phyloP scores from a whole-genome alignment of 2,329 filamentous ascomycete species.

The Aureobasidium mangrovei region DNA sequence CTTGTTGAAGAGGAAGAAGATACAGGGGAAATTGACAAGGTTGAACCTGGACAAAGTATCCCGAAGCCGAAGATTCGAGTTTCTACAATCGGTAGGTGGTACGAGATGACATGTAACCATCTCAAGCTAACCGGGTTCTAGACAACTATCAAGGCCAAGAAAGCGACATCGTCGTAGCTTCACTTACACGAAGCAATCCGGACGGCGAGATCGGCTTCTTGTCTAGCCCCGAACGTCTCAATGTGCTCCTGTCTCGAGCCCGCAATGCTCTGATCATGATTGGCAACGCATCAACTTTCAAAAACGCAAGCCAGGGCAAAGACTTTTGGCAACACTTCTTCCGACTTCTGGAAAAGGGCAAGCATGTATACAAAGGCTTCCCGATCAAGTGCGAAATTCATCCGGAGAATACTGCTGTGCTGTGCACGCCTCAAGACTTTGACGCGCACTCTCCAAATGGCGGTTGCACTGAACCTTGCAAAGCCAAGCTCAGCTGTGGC shows the following conservation, averaged over 20 bases:
- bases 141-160: conserved; percentile 71
- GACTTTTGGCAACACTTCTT: conserved; percentile 19
- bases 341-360: conserved; percentile 13
- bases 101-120: too few species aligned
- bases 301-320: conserved; percentile 16
- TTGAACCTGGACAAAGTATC: not conserved
- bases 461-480: conserved; percentile 55
- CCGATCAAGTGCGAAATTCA: conserved; percentile 54
- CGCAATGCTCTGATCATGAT: conserved; percentile 64
- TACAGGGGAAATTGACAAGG: not conserved
- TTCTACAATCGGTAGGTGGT: conserved; percentile 1
- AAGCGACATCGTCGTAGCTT: conserved; percentile 60
- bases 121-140: not conserved
- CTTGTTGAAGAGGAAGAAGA: conserved; percentile 16
- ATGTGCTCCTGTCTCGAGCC: conserved; percentile 59
- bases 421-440: conserved; percentile 50
- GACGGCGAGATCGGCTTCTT: conserved; percentile 55
- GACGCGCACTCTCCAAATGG: conserved; percentile 57
- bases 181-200: conserved; percentile 60
- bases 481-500: conserved; percentile 45
- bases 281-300: conserved; percentile 44
- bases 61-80: not conserved
- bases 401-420: conserved; percentile 37
- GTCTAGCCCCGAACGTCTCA: conserved; percentile 56
- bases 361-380: conserved; percentile 45